phyloP scores from a whole-genome alignment of 768 basidiomycete genomes.

The Russula brevipes region DNA sequence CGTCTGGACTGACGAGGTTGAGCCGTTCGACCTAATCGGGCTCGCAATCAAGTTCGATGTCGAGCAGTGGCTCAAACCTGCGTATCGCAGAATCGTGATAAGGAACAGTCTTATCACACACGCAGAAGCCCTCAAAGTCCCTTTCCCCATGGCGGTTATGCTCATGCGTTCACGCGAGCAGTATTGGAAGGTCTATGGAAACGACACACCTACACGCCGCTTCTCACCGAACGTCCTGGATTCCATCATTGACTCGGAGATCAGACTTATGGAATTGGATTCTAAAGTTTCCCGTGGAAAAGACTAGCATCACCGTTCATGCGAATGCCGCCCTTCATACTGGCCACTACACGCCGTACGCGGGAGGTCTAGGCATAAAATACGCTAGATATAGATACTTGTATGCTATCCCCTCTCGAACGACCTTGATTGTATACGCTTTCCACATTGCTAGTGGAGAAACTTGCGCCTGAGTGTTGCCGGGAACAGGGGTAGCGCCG shows the following conservation, averaged over 20 bases:
- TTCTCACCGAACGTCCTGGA: not conserved
- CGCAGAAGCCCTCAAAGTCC: constrained; percentile 3
- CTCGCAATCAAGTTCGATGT: constrained; percentile 25
- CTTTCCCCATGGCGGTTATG: constrained; percentile 11
- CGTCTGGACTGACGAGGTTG: constrained; percentile 4
- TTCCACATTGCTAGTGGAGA: no score
- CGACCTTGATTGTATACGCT: no score
- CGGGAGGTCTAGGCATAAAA: no score
- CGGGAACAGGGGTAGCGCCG: no score
- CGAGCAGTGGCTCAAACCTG: constrained; percentile 25
- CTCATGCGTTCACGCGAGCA: constrained; percentile 18
- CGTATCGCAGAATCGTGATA: constrained; percentile 13
- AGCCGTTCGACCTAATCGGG: constrained; percentile 23
- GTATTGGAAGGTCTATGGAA: not conserved
- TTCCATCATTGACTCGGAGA: not conserved
- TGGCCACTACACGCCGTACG: no score
- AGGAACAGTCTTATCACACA: constrained; percentile 1
- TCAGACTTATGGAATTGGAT: constrained; percentile 1
- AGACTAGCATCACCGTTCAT: no score
- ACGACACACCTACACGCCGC: not conserved
- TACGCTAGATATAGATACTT: no score
- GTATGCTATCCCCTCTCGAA: no score
- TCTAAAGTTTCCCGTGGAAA: not conserved
- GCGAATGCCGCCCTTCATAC: no score
- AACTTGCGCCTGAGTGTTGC: no score